These are phyloP conservation scores for Ceratocystis destructans DNA, from an alignment of 2,329 filamentous ascomycete species.

Conservation along the genomic window DNA sequence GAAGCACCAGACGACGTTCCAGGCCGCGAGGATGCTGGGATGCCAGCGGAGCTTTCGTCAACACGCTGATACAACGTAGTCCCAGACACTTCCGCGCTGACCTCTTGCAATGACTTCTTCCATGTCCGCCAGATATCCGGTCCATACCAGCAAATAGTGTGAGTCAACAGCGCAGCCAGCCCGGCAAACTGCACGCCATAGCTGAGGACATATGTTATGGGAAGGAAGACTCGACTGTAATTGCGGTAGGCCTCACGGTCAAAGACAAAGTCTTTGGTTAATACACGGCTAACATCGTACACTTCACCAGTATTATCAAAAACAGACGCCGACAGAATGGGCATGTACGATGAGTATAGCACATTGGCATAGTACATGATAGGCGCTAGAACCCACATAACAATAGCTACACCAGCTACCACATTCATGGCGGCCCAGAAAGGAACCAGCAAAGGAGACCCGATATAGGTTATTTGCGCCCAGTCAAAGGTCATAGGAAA, in stretches of 20 bases:
- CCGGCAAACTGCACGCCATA: conserved; percentile 80
- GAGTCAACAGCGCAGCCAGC: conserved; percentile 62
- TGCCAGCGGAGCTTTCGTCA: conserved; percentile 20
- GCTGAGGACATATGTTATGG: conserved; percentile 75
- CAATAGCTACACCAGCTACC: conserved; percentile 60
- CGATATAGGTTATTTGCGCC: conserved; percentile 80
- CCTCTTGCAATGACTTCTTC: conserved; percentile 54
- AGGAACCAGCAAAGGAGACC: conserved; percentile 67
- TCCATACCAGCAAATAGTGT: conserved; percentile 75
- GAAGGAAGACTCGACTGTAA: conserved; percentile 76
- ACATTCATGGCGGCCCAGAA: conserved; percentile 83
- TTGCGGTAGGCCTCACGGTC: conserved; percentile 59
- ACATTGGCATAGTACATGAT: conserved; percentile 69
- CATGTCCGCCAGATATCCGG: conserved; percentile 68
- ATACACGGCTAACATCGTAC: conserved; percentile 68
- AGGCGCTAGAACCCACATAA: conserved; percentile 76
- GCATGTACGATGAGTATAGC: conserved; percentile 72
- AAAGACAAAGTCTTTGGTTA: conserved; percentile 66
- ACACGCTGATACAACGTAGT: conserved; percentile 40
- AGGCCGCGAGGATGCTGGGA: conserved; percentile 1
- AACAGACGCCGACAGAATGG: conserved; percentile 69
- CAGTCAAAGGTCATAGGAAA: conserved; percentile 85
- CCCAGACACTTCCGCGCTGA: conserved; percentile 34
- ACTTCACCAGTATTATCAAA: conserved; percentile 72
- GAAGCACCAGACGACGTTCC: conserved; percentile 18